Base-by-base conservation (phyloP, 164 flowering plant species). In the Dillenia turbinata region DNA sequence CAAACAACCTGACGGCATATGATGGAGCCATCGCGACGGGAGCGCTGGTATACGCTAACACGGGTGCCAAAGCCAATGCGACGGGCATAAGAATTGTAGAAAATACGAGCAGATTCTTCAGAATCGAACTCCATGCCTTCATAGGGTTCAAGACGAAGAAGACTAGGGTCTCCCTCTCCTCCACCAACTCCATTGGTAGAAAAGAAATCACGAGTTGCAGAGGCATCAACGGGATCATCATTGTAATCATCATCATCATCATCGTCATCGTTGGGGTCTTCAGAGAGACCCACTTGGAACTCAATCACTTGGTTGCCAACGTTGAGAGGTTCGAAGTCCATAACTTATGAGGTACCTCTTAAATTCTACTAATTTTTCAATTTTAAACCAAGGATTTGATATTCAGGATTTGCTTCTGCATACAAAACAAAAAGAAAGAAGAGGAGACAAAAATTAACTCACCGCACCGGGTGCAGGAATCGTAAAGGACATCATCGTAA, bases 111-210 rank as follows among this genome's bases (percentile, higher is more conserved):
- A 11, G 78, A 74, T 57, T 82, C 80, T 55, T 76, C 82, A 1
- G 83, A 79, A 48, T 82, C 83, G 44, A 79, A 82, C 48, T 82
- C 82, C 83, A 79, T 77, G 33, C 83, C 82, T 61, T 75, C 81
- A 24, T 47, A 68, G 26, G 86, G 86, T 51, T 81, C 81, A 9
- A 75, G 72, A 63, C 57, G 70, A 1, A 67, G 65, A 9, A 75
- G 72, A 65, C 60, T 72, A 1, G 69, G 63, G 54, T 66, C 78
- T 5, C 54, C 64, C 26, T 68, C 66, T 33, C 40, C 40, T 33
- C 40, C 40, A 33, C 40, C 40, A 33, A 33, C 40, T 6, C 40
- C 40, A 6, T 33, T 33, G 9, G 61, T 22, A 24, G 52, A 53
- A 15, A 49, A 22, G 13, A 59, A 55, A 3, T 54, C 72, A 11